Evolutionary conservation across 306 rosid species (phyloP).

Genomic region (Prunus mongolica): DNA sequence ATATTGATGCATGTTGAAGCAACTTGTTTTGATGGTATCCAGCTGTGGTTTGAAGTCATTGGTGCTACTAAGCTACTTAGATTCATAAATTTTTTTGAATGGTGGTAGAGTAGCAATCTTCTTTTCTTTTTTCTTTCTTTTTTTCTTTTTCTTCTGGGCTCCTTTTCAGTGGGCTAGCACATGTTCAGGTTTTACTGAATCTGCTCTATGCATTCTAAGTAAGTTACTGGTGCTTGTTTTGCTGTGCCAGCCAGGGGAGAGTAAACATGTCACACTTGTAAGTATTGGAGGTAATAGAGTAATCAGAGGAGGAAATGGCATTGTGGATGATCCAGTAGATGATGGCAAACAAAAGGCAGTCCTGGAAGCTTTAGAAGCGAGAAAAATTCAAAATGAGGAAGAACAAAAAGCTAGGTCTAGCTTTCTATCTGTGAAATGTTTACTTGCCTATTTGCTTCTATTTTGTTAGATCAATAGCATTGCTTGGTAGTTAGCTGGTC

Average conservation of each 20-base stretch:
- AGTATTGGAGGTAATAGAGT: conserved; percentile 75
- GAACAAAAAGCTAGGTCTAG: conserved; percentile 63
- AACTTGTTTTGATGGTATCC: too few relatives aligned
- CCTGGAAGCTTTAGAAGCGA: conserved; percentile 42
- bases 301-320: conserved; percentile 78
- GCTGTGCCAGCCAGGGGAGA: conserved; percentile 74
- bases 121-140: too few relatives aligned
- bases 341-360: conserved; percentile 40
- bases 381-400: conserved; percentile 47
- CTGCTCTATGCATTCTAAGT: conserved; percentile 14
- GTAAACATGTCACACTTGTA: conserved; percentile 68
- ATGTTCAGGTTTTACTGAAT: neutral
- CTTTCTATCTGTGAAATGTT: conserved; percentile 12
- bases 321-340: conserved; percentile 62
- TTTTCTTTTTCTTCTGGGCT: too few relatives aligned
- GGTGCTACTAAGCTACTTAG: too few relatives aligned
- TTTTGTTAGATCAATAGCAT: conserved; percentile 9
- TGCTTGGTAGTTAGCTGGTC: conserved; percentile 17
- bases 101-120: neutral
- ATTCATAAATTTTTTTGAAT: neutral
- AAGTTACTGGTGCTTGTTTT: conserved; percentile 22
- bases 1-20: too few relatives aligned
- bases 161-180: too few relatives aligned
- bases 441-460: conserved; percentile 12
- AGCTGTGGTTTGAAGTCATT: too few relatives aligned